Conservation (phyloP, 208 protist genomes). For the Crithidia mellificae region DNA sequence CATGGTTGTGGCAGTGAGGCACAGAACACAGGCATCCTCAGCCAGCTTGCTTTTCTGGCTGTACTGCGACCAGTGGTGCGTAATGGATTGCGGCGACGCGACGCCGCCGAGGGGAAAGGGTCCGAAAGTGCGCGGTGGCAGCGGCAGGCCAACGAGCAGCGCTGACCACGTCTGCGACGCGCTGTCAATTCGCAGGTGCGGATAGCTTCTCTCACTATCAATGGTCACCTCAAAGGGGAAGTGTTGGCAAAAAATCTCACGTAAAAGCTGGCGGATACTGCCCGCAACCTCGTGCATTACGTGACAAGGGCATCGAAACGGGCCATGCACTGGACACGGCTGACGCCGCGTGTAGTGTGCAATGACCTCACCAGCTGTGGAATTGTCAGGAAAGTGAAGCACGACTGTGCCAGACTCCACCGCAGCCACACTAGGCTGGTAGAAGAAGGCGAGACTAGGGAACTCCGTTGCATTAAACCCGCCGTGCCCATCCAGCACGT, state of each 20-base stretch:
- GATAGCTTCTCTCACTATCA: constrained; percentile 22
- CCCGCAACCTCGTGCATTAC: constrained; percentile 43
- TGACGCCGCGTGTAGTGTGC: constrained; percentile 1
- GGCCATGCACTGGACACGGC: constrained; percentile 56
- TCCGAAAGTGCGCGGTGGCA: constrained; percentile 26
- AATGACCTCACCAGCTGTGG: background rate
- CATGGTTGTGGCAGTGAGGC: constrained; percentile 3
- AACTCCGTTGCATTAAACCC: constrained; percentile 41
- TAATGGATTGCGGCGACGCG: constrained; percentile 31
- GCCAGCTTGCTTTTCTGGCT: constrained; percentile 17
- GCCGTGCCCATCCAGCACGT: constrained; percentile 43
- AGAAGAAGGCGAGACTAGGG: constrained; percentile 54
- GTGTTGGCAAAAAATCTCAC: constrained; percentile 37
- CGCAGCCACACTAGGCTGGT: constrained; percentile 27
- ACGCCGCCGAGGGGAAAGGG: constrained; percentile 31
- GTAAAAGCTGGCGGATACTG: constrained; percentile 36
- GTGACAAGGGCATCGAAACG: constrained; percentile 59
- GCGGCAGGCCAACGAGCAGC: constrained; percentile 22
- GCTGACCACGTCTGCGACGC: constrained; percentile 26
- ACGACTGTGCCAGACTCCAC: constrained; percentile 21
- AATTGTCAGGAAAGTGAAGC: constrained; percentile 13
- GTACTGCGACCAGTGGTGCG: constrained; percentile 22
- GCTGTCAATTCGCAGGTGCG: constrained; percentile 34
- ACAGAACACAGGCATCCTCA: constrained; percentile 29
- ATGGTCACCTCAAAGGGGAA: constrained; percentile 33